Base-by-base conservation (phyloP, 2,329 filamentous ascomycete species). In the Nigrospora oryzae region DNA sequence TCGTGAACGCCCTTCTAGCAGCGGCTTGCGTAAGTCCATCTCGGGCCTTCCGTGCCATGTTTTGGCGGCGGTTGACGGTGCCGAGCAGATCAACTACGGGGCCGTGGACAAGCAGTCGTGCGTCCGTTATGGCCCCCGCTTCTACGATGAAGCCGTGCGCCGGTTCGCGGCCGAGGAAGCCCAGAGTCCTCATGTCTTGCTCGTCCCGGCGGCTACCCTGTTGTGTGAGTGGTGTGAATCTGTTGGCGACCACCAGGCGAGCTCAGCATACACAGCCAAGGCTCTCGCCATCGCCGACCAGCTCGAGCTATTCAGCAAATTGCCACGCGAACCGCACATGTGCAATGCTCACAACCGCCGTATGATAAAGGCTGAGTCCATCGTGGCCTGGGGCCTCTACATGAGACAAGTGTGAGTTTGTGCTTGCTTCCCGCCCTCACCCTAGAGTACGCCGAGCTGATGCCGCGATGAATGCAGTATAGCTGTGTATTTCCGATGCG, bases 341-440 rank as follows among this genome's bases (percentile, higher is more conserved):
- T 39, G 36, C n/a, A 31, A 44, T 28, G 12, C 32, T 19, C 32
- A 33, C 31, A 34, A 5, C 14, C 36, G 36, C 23, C 12, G 31
- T 6, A 38, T 38, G 15, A 16, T 31, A n/a, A 32, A 36, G 32
- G 42, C 36, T 28, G 34, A 37, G 19, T 11, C 42, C 10, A 37
- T 44, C 23, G 31, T 44, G 23, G 36, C 36, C 38, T 44, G 42
- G 42, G 42, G 42, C 3, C 16, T 44, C 15, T 44, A 39, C 42
- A 38, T 32, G 30, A 34, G 42, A 34, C 42, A 44, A 19, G 30
- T 32, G 42, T 44, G 39, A n/a, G 40, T n/a, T n/a, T 16, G 15
- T 41, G 14, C 14, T 30, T 11, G 12, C 14, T 10, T 5, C 15
- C 5, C n/a, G 11, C 23, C 17, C 30, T 5, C 14, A 16, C 17